A percentile compares a stretch with the other conserved stretches of the same genome.
Conservation (phyloP, 2,329 filamentous ascomycete genomes). For the Xylariaceae sp. region DNA sequence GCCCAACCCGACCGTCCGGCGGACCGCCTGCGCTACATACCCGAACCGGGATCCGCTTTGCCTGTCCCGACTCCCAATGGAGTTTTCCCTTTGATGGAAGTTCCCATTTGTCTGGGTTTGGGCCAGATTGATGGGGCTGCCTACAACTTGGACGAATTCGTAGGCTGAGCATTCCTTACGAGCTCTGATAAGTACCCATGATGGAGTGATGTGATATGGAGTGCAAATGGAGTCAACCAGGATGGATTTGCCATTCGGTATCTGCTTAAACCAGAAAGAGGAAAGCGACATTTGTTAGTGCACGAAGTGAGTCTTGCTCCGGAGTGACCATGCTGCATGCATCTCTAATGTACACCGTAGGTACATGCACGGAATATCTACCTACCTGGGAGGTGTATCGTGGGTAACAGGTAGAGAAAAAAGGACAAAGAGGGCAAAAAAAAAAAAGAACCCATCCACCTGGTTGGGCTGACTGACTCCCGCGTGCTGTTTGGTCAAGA, state of each 20-base stretch:
- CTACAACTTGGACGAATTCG: not conserved
- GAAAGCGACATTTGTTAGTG: not conserved
- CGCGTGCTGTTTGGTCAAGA: not conserved
- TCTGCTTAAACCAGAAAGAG: not conserved
- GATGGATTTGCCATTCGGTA: not conserved
- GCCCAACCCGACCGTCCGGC: constrained; percentile 8
- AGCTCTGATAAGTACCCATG: not conserved
- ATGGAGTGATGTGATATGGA: not conserved
- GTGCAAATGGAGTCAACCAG: constrained; percentile 8
- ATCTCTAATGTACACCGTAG: not conserved
- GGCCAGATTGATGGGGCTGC: constrained; percentile 12
- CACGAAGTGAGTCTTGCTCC: not conserved
- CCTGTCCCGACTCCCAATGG: not conserved
- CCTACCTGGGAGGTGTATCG: not conserved
- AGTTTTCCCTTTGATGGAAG: not conserved
- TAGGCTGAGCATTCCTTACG: constrained; percentile 11
- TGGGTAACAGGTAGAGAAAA: no score
- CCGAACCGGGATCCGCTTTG: constrained; percentile 13
- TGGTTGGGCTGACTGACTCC: not conserved
- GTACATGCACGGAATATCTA: not conserved
- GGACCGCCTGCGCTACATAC: not conserved
- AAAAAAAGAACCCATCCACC: not conserved
- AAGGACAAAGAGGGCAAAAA: not conserved
- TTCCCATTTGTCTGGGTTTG: constrained; percentile 18
- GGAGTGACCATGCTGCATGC: not conserved